phyloP scores from a whole-genome alignment of 768 basidiomycete species.

The Ramaria rubella region DNA sequence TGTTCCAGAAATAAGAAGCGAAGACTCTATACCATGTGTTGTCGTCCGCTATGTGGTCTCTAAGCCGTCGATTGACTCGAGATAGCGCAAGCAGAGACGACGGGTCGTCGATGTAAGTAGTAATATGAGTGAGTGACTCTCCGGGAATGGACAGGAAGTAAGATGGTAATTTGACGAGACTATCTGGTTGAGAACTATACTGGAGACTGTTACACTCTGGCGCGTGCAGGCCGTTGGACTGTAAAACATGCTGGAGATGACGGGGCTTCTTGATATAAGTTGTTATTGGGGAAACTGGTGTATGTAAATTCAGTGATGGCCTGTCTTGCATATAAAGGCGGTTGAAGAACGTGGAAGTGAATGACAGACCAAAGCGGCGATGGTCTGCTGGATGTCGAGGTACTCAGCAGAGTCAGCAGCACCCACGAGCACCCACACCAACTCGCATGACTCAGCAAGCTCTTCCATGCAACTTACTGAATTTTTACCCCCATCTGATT shows the following conservation, averaged over 20 bases:
- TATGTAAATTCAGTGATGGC: constrained; percentile 8
- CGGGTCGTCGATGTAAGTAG: constrained; percentile 58
- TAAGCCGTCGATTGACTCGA: constrained; percentile 43
- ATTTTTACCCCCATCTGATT: no score
- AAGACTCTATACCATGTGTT: constrained; percentile 78
- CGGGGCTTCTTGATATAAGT: constrained; percentile 3
- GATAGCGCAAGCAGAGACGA: constrained; percentile 53
- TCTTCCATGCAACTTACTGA: no score
- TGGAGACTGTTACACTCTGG: background rate
- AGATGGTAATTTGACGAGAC: background rate
- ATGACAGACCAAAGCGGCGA: background rate
- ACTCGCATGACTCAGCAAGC: no score
- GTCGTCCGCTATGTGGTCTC: constrained; percentile 66
- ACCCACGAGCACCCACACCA: background rate
- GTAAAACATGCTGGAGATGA: constrained; percentile 1
- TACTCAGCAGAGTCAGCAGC: background rate
- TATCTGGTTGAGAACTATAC: background rate
- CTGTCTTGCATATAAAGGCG: constrained; percentile 12
- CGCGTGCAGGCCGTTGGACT: background rate
- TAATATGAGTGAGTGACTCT: constrained; percentile 73
- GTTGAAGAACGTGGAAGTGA: background rate
- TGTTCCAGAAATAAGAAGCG: constrained; percentile 56
- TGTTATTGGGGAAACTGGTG: constrained; percentile 4
- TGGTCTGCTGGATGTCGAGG: background rate
- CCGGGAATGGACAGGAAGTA: constrained; percentile 50